A percentile compares a stretch with the other conserved stretches of the same genome.
phyloP scores from a whole-genome alignment of 2,329 filamentous ascomycete species.

The Xylaria multiplex region DNA sequence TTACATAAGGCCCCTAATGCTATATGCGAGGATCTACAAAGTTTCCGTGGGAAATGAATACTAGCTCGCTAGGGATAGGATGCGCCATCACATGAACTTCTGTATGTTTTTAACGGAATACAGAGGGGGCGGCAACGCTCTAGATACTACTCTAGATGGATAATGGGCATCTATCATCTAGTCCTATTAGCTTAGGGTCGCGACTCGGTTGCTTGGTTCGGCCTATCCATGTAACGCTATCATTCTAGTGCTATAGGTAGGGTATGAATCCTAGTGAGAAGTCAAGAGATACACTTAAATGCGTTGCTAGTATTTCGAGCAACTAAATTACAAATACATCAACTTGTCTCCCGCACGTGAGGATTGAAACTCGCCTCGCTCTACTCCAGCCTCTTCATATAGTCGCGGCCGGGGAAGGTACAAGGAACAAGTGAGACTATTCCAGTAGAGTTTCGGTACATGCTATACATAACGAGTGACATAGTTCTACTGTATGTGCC shows the following conservation, averaged over 20 bases:
- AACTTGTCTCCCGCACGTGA: neutral
- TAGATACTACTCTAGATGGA: neutral
- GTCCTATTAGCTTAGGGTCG: neutral
- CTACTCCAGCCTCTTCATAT: conserved; percentile 2
- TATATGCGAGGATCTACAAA: conserved; percentile 14
- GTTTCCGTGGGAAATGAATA: conserved; percentile 1
- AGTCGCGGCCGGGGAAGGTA: neutral
- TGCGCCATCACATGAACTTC: neutral
- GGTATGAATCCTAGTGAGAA: neutral
- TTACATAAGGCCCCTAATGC: neutral
- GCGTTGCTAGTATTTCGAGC: neutral
- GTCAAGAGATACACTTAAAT: neutral
- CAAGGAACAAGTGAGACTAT: conserved; percentile 1
- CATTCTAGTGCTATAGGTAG: neutral
- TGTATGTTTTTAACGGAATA: neutral
- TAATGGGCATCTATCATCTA: neutral
- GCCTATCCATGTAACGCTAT: neutral
- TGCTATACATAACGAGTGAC: conserved; percentile 1
- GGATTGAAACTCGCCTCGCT: neutral
- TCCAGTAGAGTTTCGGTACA: conserved; percentile 12
- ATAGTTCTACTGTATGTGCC: neutral
- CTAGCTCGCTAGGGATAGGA: neutral
- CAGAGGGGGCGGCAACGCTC: neutral
- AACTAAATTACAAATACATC: neutral
- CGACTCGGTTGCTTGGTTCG: neutral